Conservation (phyloP, 129 eudicot species). For the Apium graveolens region DNA sequence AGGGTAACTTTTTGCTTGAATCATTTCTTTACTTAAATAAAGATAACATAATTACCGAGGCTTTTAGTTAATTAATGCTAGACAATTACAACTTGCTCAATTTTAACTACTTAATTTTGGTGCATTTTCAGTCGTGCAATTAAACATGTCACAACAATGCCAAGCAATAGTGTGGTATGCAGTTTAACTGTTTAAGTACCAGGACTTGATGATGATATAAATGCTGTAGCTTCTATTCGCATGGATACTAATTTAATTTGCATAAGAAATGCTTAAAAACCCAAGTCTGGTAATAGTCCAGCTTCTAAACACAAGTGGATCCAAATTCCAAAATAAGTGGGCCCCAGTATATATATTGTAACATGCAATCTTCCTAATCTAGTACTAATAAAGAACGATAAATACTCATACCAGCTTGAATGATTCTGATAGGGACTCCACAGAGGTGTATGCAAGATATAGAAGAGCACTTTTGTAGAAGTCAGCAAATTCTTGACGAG, state of each 20-base stretch:
- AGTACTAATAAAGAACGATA: background rate
- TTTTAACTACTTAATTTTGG: background rate
- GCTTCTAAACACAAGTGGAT: background rate
- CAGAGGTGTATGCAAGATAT: slow-evolving; percentile 82
- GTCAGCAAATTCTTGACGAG: slow-evolving; percentile 86
- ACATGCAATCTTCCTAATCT: background rate
- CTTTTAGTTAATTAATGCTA: background rate
- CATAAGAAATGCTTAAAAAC: background rate
- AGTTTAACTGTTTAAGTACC: background rate
- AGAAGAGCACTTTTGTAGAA: slow-evolving; percentile 90
- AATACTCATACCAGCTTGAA: slow-evolving; percentile 59
- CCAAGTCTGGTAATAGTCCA: background rate
- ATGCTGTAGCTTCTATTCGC: background rate
- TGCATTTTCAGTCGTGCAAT: background rate
- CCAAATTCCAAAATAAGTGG: background rate
- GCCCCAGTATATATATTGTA: background rate
- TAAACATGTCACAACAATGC: background rate
- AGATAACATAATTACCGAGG: background rate
- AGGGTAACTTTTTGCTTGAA: background rate
- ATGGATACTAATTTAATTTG: background rate
- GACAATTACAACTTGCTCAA: background rate
- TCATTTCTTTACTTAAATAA: background rate
- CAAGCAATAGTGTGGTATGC: background rate
- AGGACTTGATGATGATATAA: background rate
- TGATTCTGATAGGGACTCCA: slow-evolving; percentile 74